These are phyloP conservation scores for Boletus huronensis DNA, from an alignment of 768 basidiomycete species.

Conservation along the genomic window DNA sequence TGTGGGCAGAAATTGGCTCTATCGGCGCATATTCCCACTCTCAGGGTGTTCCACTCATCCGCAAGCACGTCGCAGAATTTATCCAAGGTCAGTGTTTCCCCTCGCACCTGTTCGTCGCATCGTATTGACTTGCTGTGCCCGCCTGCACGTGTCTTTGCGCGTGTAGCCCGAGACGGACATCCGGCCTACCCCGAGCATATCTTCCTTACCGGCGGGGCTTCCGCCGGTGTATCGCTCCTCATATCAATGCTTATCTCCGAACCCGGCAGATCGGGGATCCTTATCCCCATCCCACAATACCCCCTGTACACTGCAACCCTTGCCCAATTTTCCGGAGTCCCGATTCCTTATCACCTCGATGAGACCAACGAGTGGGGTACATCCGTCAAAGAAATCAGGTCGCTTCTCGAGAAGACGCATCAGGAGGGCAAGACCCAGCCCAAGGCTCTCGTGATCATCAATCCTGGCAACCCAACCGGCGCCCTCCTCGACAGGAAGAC, in stretches of 20 bases:
- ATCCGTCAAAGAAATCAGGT: conserved; percentile 60
- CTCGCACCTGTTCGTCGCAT: not conserved
- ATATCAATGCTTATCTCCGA: conserved; percentile 74
- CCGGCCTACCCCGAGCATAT: conserved; percentile 80
- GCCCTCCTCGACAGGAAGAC: conserved; percentile 69
- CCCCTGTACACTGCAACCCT: conserved; percentile 96
- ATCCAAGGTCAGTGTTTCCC: conserved; percentile 61
- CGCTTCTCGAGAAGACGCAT: conserved; percentile 62
- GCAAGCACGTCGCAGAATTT: conserved; percentile 84
- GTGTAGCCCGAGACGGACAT: conserved; percentile 82
- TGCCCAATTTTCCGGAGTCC: conserved; percentile 74
- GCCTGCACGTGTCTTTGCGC: not conserved
- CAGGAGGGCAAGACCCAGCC: conserved; percentile 54
- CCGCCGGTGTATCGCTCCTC: conserved; percentile 86
- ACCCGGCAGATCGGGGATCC: conserved; percentile 61
- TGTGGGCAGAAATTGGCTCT: conserved; percentile 84
- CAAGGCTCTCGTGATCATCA: conserved; percentile 93
- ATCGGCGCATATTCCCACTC: conserved; percentile 95
- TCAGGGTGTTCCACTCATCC: conserved; percentile 87
- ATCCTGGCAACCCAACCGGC: conserved; percentile 98
- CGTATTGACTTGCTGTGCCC: conserved; percentile 3
- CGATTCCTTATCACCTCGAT: conserved; percentile 87
- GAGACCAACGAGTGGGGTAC: conserved; percentile 84
- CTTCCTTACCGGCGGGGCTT: conserved; percentile 94
- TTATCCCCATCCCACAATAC: conserved; percentile 98